Percentiles rank a stretch among this genome's conserved stretches.
phyloP scores from a whole-genome alignment of 1,284 basidiomycete genomes.

The Moesziomyces sp. region DNA sequence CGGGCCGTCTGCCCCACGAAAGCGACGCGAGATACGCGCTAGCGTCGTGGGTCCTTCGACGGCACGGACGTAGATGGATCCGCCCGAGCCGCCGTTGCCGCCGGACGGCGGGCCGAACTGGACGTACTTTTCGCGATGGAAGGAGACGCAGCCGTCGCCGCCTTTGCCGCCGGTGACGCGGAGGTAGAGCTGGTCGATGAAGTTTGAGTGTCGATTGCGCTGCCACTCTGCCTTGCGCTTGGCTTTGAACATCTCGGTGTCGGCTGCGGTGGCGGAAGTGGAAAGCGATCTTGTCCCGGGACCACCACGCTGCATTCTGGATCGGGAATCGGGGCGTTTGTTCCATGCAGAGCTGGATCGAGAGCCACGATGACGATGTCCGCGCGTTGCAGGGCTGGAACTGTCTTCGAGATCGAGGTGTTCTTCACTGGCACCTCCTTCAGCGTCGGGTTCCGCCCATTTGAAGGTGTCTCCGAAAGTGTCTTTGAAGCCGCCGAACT shows the following conservation, averaged over 20 bases:
- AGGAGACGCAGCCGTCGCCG: conserved; percentile 66
- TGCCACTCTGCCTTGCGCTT: conserved; percentile 57
- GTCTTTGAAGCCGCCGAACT: conserved; percentile 37
- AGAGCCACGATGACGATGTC: too few relatives aligned
- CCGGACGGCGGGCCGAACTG: conserved; percentile 65
- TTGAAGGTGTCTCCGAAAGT: conserved; percentile 2
- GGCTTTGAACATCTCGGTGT: conserved; percentile 28
- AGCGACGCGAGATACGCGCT: conserved; percentile 51
- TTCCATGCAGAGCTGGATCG: too few relatives aligned
- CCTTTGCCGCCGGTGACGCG: conserved; percentile 59
- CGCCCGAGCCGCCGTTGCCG: conserved; percentile 63
- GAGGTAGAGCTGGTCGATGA: conserved; percentile 60
- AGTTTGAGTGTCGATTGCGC: conserved; percentile 52
- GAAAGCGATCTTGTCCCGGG: conserved; percentile 4
- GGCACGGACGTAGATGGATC: conserved; percentile 58
- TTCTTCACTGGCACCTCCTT: too few relatives aligned
- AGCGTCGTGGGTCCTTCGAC: conserved; percentile 55
- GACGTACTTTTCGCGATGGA: conserved; percentile 66
- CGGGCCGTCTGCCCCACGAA: conserved; percentile 55
- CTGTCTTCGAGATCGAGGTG: too few relatives aligned
- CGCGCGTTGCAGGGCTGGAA: too few relatives aligned
- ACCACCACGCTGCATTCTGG: too few relatives aligned
- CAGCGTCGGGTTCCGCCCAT: too few relatives aligned
- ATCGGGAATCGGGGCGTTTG: too few relatives aligned
- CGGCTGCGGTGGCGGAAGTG: conserved; percentile 9